phyloP scores from a whole-genome alignment of 2,329 filamentous ascomycete species.

The Fusarium begoniae region DNA sequence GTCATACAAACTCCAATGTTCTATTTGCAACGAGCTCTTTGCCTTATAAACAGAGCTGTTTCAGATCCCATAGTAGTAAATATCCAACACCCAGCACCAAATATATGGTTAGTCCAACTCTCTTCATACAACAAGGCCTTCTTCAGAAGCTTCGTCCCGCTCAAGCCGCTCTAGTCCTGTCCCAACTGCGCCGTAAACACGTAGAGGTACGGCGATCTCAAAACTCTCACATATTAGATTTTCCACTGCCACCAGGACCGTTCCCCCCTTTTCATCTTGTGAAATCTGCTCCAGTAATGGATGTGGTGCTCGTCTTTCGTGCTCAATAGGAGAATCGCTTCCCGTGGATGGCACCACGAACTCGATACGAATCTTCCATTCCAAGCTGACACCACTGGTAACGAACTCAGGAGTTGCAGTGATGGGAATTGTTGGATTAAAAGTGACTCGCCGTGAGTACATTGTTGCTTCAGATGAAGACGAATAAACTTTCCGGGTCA shows the following conservation, averaged over 20 bases:
- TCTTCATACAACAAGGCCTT: slow-evolving; percentile 53
- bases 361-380: slow-evolving; percentile 90
- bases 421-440: slow-evolving; percentile 84
- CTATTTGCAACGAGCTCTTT: slow-evolving; percentile 9
- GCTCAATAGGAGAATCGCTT: slow-evolving; percentile 29
- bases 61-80: slow-evolving; percentile 7
- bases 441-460: slow-evolving; percentile 80
- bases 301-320: slow-evolving; percentile 40
- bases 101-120: slow-evolving; percentile 19
- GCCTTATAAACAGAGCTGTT: slow-evolving; percentile 13
- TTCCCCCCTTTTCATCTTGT: slow-evolving; percentile 78
- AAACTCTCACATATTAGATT: slow-evolving; percentile 87
- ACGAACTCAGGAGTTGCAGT: slow-evolving; percentile 89
- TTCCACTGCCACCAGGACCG: slow-evolving; percentile 80
- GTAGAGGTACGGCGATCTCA: slow-evolving; percentile 85
- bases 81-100: slow-evolving; percentile 26
- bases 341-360: slow-evolving; percentile 80
- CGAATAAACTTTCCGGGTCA: slow-evolving; percentile 83
- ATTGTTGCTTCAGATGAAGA: slow-evolving; percentile 83
- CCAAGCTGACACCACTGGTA: slow-evolving; percentile 85
- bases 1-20: slow-evolving; percentile 18
- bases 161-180: slow-evolving; percentile 66
- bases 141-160: slow-evolving; percentile 62
- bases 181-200: slow-evolving; percentile 76
- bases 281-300: slow-evolving; percentile 81